Base-by-base conservation (phyloP, 768 basidiomycete genomes). In the Mycena galericulata region DNA sequence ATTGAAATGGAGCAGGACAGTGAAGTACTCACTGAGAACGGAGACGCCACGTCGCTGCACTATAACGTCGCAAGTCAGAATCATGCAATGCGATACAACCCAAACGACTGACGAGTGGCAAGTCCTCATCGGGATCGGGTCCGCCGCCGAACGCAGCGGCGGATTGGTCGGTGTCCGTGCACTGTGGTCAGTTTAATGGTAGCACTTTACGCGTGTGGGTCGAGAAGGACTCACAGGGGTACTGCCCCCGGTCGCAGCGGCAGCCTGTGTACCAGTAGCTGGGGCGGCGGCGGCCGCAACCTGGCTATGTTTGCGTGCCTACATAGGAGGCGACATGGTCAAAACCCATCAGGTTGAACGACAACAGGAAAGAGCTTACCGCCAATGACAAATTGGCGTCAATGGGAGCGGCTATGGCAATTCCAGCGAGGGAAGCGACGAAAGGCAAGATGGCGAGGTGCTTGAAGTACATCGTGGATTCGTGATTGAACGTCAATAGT, bases 321-420 rank as follows among this genome's bases (percentile, higher is more conserved):
- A 53, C 51, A 53, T n/a, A 53, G 45, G 45, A 46, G 45, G 24
- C 40, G 40, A 50, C 32, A 34, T 53, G 30, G 17, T 18, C 51
- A 34, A 53, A 22, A 22, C 20, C 51, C 32, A 18, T 34, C 10
- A 8, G 34, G 15, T 34, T 22, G 32, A 30, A 50, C 6, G 27
- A 17, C 40, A 41, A 46, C 45, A 46, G 22, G 32, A 34, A 34
- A n/a, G 32, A 53, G 51, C 51, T 53, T 53, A 53, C 51, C 51
- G 22, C 32, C 51, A 34, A 34, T 20, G 51, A 53, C 49, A 50
- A n/a, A 50, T 50, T 15, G 4, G 49, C 11, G 49, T 26, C 27
- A 30, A 50, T 50, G 49, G 49, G 49, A 50, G 49, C 49, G 27
- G 49, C 49, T 14, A 47, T 24, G 46, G 46, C 18, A 22, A 6